Percentiles rank a stretch among this genome's conserved stretches.
Conservation (phyloP, 768 basidiomycete genomes). For the Collybia sp. region DNA sequence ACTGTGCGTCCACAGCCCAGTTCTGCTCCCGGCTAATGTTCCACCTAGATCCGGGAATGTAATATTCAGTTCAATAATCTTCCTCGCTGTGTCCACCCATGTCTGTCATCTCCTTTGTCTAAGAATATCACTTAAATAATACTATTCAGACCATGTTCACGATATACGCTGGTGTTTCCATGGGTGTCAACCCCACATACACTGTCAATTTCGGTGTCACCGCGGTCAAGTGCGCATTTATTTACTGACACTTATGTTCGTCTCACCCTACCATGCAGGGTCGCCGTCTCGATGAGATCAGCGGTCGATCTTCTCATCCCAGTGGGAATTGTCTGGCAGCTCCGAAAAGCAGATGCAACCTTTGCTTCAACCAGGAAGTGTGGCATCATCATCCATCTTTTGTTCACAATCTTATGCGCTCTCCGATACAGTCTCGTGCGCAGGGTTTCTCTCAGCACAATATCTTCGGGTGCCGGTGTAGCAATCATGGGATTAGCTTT, state of each 20-base stretch:
- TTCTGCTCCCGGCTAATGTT: background rate
- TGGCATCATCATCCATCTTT: background rate
- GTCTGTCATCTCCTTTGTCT: too few species aligned
- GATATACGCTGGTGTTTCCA: background rate
- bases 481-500: slow-evolving; percentile 3
- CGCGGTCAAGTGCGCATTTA: slow-evolving; percentile 4
- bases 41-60: slow-evolving; percentile 1
- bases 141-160: background rate
- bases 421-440: slow-evolving; percentile 5
- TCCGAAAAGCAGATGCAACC: slow-evolving; percentile 3
- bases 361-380: slow-evolving; percentile 8
- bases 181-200: background rate
- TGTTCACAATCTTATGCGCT: background rate
- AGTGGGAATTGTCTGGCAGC: slow-evolving; percentile 7
- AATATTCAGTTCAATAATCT: background rate
- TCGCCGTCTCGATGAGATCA: slow-evolving; percentile 4
- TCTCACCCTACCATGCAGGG: background rate
- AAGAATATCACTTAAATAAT: too few species aligned
- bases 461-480: slow-evolving; percentile 5
- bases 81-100: background rate
- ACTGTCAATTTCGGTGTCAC: slow-evolving; percentile 2
- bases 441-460: slow-evolving; percentile 3
- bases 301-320: slow-evolving; percentile 7
- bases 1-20: background rate
- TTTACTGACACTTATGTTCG: too few species aligned